These are phyloP conservation scores for Papiliotrema terrestris DNA, from an alignment of 1,284 basidiomycete genomes.

Conservation along the genomic window DNA sequence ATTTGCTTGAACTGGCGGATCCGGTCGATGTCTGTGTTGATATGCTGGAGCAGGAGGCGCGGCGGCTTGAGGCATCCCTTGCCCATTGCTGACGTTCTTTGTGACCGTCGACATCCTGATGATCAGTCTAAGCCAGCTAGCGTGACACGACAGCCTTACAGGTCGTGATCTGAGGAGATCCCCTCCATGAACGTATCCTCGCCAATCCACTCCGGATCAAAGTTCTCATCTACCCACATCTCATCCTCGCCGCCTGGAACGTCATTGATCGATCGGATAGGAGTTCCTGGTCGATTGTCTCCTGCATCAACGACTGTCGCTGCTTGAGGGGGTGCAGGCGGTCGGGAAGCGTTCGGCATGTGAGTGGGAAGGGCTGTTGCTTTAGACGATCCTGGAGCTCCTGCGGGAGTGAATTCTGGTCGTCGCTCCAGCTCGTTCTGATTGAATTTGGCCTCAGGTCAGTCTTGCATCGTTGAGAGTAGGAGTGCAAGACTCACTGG, in stretches of 20 bases:
- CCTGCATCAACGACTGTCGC: not conserved
- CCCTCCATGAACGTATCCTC: constrained; percentile 31
- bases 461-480: not conserved
- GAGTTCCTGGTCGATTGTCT: constrained; percentile 18
- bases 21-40: constrained; percentile 42
- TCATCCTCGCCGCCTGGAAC: constrained; percentile 6
- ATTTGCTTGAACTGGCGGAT: constrained; percentile 10
- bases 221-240: constrained; percentile 25
- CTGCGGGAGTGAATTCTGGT: constrained; percentile 61
- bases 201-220: constrained; percentile 29
- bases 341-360: constrained; percentile 7
- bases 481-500: constrained; percentile 55
- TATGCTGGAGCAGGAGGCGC: constrained; percentile 20
- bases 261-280: constrained; percentile 28
- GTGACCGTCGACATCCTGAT: not conserved
- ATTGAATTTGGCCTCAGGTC: constrained; percentile 69
- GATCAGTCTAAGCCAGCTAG: not conserved
- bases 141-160: not conserved
- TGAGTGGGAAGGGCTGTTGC: constrained; percentile 21
- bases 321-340: constrained; percentile 1
- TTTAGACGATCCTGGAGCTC: constrained; percentile 19
- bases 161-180: not conserved
- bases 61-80: not conserved
- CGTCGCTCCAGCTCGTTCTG: constrained; percentile 67
- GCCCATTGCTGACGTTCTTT: not conserved